Conservation (phyloP, 192 early-diverging fungal species). For the Podila epigama region DNA sequence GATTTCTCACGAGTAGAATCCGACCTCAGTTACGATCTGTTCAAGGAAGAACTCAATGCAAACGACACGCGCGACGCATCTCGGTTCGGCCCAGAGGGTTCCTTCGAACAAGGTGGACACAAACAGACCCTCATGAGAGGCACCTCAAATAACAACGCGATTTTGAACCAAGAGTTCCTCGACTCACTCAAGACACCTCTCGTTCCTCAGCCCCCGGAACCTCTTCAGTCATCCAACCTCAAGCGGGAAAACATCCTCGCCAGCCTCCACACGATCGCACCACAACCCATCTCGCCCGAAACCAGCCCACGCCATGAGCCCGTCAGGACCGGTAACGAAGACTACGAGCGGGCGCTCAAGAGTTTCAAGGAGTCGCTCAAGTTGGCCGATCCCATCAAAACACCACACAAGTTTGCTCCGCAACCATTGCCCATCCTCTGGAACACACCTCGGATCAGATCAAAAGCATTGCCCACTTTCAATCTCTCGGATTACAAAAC, state of each 20-base stretch:
- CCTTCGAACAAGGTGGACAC: background rate
- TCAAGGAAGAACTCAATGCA: slow-evolving; percentile 34
- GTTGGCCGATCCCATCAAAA: slow-evolving; percentile 45
- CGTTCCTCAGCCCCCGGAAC: slow-evolving; percentile 16
- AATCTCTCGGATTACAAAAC: slow-evolving; percentile 30
- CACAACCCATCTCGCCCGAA: background rate
- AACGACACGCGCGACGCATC: slow-evolving; percentile 31
- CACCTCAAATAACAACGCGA: slow-evolving; percentile 18
- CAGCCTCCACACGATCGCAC: slow-evolving; percentile 18
- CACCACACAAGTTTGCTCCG: slow-evolving; percentile 48
- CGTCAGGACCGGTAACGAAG: slow-evolving; percentile 8
- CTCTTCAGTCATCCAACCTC: slow-evolving; percentile 8
- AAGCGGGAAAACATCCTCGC: slow-evolving; percentile 18
- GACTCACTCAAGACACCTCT: slow-evolving; percentile 20
- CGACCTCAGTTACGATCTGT: slow-evolving; percentile 44
- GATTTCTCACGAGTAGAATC: slow-evolving; percentile 23
- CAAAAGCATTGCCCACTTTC: slow-evolving; percentile 21
- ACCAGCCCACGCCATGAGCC: background rate
- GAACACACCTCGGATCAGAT: slow-evolving; percentile 41
- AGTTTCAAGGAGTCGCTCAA: slow-evolving; percentile 41
- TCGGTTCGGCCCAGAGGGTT: slow-evolving; percentile 12
- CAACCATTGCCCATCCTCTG: slow-evolving; percentile 43
- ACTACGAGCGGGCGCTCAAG: slow-evolving; percentile 22
- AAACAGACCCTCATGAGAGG: background rate
- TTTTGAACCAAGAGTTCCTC: slow-evolving; percentile 35